These are phyloP conservation scores for Mycena chlorophos DNA, from an alignment of 768 basidiomycete genomes.

Conservation along the genomic window DNA sequence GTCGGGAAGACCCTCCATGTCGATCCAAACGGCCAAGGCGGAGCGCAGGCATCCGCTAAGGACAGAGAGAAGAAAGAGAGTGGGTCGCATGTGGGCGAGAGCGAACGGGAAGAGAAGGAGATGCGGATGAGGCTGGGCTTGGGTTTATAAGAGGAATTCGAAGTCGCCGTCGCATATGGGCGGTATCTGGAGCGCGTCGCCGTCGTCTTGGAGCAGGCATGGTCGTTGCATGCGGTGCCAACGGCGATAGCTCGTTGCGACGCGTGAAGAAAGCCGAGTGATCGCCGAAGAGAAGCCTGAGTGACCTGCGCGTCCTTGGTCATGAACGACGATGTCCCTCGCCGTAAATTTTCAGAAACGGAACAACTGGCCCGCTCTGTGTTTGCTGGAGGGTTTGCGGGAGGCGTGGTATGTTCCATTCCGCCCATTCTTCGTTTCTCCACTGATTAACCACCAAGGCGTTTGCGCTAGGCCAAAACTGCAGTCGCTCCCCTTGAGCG, in stretches of 20 bases:
- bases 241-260: too few species aligned
- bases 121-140: too few species aligned
- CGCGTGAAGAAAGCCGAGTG: too few species aligned
- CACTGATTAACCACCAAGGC: conserved; percentile 17
- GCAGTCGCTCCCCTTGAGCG: conserved; percentile 94
- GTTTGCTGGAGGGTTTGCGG: conserved; percentile 90
- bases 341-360: conserved; percentile 9
- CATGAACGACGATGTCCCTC: not conserved
- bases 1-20: conserved; percentile 31
- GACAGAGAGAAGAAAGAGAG: conserved; percentile 9
- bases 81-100: conserved; percentile 2
- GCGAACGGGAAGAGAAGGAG: not conserved
- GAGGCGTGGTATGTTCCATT: conserved; percentile 66
- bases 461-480: conserved; percentile 74
- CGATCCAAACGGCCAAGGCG: conserved; percentile 19
- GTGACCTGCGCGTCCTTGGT: not conserved
- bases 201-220: too few species aligned
- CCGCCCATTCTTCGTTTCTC: conserved; percentile 4
- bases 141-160: too few species aligned
- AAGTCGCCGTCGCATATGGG: too few species aligned
- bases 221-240: too few species aligned
- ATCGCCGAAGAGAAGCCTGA: too few species aligned
- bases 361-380: conserved; percentile 66
- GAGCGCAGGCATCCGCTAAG: not conserved
- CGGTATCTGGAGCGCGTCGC: too few species aligned